Evolutionary conservation across 2,329 filamentous ascomycete species (phyloP).

Genomic region (Lasiodiplodia sp.): DNA sequence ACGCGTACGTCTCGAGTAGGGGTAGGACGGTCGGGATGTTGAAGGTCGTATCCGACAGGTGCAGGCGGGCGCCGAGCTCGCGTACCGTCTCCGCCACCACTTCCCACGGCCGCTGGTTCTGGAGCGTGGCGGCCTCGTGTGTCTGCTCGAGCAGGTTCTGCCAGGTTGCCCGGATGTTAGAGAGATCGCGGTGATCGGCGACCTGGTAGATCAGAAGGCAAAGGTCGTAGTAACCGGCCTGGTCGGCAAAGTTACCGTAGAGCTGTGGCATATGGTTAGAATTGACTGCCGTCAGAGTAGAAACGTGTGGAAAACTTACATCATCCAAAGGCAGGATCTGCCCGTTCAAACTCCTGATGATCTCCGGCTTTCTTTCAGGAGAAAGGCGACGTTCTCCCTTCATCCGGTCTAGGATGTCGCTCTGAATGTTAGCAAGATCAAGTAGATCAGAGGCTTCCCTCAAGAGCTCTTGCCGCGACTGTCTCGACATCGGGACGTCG

Average conservation of each 20-base stretch:
- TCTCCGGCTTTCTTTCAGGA: slow-evolving; percentile 67
- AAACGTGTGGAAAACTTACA: slow-evolving; percentile 32
- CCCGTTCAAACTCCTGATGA: slow-evolving; percentile 76
- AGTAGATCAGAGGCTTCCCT: slow-evolving; percentile 86
- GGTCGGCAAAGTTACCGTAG: slow-evolving; percentile 92
- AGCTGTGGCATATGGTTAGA: slow-evolving; percentile 62
- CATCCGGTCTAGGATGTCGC: slow-evolving; percentile 84
- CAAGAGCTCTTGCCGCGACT: slow-evolving; percentile 82
- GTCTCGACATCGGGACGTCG: slow-evolving; percentile 59
- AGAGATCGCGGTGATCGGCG: slow-evolving; percentile 87
- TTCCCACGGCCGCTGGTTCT: slow-evolving; percentile 69
- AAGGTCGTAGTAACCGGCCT: slow-evolving; percentile 91
- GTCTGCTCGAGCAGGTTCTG: slow-evolving; percentile 77
- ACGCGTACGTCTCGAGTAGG: slow-evolving; percentile 64
- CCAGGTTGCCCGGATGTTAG: slow-evolving; percentile 87
- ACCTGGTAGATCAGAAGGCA: slow-evolving; percentile 91
- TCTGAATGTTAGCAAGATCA: slow-evolving; percentile 93
- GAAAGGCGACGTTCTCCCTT: slow-evolving; percentile 74
- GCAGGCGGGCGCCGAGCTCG: slow-evolving; percentile 62
- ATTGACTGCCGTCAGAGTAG: slow-evolving; percentile 43
- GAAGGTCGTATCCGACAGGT: slow-evolving; percentile 63
- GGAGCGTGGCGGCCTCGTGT: slow-evolving; percentile 56
- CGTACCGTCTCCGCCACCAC: slow-evolving; percentile 68
- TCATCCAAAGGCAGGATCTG: slow-evolving; percentile 77
- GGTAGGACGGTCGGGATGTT: slow-evolving; percentile 62